Conservation (phyloP, 1,284 basidiomycete species). For the Microstroma glucosiphilum region DNA sequence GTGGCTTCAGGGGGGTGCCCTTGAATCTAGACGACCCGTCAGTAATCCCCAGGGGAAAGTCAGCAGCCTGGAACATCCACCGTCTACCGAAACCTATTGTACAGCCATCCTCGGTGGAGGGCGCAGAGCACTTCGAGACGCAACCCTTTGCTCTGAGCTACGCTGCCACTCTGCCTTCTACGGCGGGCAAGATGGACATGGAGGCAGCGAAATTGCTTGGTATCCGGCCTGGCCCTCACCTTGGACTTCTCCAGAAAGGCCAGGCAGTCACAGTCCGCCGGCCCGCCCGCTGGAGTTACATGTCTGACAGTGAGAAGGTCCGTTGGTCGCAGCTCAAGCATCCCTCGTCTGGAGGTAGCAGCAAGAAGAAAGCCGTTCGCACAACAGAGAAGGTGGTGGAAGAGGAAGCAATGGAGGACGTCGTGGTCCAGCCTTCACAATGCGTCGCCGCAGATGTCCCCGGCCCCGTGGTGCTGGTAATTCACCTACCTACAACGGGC, state of each 20-base stretch:
- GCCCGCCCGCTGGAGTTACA: constrained; percentile 25
- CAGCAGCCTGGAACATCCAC: not conserved
- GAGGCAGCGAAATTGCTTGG: constrained; percentile 64
- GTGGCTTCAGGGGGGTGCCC: constrained; percentile 11
- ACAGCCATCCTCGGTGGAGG: not conserved
- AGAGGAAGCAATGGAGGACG: constrained; percentile 7
- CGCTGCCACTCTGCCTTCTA: not conserved
- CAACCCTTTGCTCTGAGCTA: constrained; percentile 1
- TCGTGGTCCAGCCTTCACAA: constrained; percentile 24
- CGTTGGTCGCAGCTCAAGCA: constrained; percentile 52
- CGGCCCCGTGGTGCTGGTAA: constrained; percentile 57
- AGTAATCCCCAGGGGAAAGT: not conserved
- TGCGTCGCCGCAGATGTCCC: constrained; percentile 61
- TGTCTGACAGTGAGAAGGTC: constrained; percentile 19
- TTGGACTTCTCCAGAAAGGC: constrained; percentile 53
- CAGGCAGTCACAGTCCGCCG: constrained; percentile 53
- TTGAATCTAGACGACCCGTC: constrained; percentile 10
- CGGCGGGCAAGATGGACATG: constrained; percentile 73
- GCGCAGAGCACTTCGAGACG: not conserved
- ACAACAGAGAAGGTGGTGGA: constrained; percentile 43
- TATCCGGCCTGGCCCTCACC: constrained; percentile 60
- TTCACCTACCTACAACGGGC: constrained; percentile 60
- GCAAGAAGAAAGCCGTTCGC: constrained; percentile 52
- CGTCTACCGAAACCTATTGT: not conserved
- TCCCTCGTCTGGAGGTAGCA: constrained; percentile 51